Conservation (phyloP, 768 basidiomycete genomes). For the Collybia sp. region DNA sequence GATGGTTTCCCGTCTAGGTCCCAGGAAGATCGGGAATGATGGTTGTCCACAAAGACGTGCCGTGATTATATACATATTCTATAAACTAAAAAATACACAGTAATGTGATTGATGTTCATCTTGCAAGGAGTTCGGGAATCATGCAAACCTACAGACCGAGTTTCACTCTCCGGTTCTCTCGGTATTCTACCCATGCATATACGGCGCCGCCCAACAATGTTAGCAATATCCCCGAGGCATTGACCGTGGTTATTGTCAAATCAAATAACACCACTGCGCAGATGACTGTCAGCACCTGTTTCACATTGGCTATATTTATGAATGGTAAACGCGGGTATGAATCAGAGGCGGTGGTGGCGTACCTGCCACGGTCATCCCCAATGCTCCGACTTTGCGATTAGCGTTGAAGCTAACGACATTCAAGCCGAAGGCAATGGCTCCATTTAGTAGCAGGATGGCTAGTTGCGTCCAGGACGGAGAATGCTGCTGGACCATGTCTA, state of each 20-base stretch:
- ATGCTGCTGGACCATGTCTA: slow-evolving; percentile 46
- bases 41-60: no score
- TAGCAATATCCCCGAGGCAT: slow-evolving; percentile 77
- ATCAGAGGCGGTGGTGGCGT: slow-evolving; percentile 15
- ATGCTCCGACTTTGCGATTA: slow-evolving; percentile 86
- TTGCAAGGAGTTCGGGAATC: no score
- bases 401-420: slow-evolving; percentile 95
- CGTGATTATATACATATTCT: no score
- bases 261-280: slow-evolving; percentile 83
- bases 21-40: no score
- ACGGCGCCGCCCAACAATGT: slow-evolving; percentile 85
- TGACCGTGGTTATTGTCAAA: slow-evolving; percentile 72
- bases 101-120: no score
- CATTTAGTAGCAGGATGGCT: slow-evolving; percentile 67
- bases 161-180: slow-evolving; percentile 28
- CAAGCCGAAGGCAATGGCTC: slow-evolving; percentile 83
- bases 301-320: slow-evolving; percentile 70
- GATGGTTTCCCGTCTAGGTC: no score
- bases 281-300: slow-evolving; percentile 88
- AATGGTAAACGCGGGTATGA: not conserved
- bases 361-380: slow-evolving; percentile 92
- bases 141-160: not conserved
- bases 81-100: no score
- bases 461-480: slow-evolving; percentile 25
- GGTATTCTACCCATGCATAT: slow-evolving; percentile 67